Evolutionary conservation across 1,139 yeast species (phyloP), one percentile per base, ranked within the genome.

Genomic region (Lodderomyces parapsilosis): DNA sequence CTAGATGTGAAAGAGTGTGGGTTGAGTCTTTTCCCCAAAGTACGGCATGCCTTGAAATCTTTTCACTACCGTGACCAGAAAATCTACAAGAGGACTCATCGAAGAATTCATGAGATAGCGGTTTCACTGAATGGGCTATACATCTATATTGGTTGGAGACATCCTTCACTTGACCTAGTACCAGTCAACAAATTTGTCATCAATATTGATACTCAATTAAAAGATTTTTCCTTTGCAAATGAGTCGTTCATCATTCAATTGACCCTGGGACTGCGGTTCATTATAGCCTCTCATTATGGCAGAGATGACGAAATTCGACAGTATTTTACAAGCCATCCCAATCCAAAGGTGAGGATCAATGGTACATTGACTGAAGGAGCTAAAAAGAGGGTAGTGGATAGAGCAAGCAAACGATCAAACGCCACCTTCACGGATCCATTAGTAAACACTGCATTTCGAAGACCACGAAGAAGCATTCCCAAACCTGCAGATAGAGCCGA

Each of bases 271-370:
- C 24, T 27, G 19, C 44, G 42, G 3, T 27, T 41, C 13, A 49
- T 50, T 20, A 22, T 46, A 5, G 52, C 50, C 3, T 35, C 35
- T n/a, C 54, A 49, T 39, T 25, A 40, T 23, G 48, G 48, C 2
- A 25, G 40, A 14, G 51, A 47, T 32, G 40, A 30, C 5, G 41
- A 38, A 2, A n/a, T 52, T 8, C 46, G 54, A 17, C 42, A 47
- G 8, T 52, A 45, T 40, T 48, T 51, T 25, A 45, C 40, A n/a
- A 14, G 25, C 1, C 28, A 42, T n/a, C 47, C 44, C 6, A 34
- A 32, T 11, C 44, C 46, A 36, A 45, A 45, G 18, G 44, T 47
- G 11, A 39, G 39, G 18, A 42, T 45, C 10, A 37, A 35, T 17
- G 40, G 34, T 17, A 45, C 44, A 2, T 31, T 47, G 17, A 32